Evolutionary conservation across 495 filamentous ascomycete species (phyloP).

Genomic region (Hypomontagnella submonticulosa): DNA sequence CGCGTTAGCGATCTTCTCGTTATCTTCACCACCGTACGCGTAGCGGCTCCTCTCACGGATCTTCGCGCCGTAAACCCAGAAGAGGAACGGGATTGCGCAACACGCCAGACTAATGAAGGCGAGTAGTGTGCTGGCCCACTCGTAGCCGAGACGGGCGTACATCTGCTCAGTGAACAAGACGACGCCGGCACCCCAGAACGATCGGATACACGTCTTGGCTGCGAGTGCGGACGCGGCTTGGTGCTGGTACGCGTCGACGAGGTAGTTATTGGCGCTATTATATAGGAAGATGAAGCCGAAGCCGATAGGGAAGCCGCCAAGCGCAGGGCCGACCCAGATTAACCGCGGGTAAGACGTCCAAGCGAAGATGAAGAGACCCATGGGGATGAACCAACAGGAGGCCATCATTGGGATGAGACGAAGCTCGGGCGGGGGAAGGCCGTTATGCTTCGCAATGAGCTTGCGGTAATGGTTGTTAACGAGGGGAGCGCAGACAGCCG

Average conservation of each 20-base stretch:
- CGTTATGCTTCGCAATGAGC: slow-evolving; percentile 66
- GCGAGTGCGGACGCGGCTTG: slow-evolving; percentile 88
- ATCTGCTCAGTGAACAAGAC: slow-evolving; percentile 86
- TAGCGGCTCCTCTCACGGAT: slow-evolving; percentile 74
- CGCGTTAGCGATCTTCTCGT: slow-evolving; percentile 45
- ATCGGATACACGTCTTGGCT: slow-evolving; percentile 82
- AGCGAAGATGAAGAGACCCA: slow-evolving; percentile 85
- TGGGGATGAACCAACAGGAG: slow-evolving; percentile 80
- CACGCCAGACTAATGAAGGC: slow-evolving; percentile 77
- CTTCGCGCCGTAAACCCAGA: slow-evolving; percentile 76
- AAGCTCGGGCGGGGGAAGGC: slow-evolving; percentile 77
- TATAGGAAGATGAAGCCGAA: slow-evolving; percentile 91
- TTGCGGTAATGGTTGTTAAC: slow-evolving; percentile 83
- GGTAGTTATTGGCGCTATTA: slow-evolving; percentile 83
- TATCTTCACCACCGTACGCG: slow-evolving; percentile 67
- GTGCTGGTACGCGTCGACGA: slow-evolving; percentile 84
- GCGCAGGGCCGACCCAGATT: slow-evolving; percentile 74
- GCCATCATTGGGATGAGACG: slow-evolving; percentile 88
- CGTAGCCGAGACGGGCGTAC: slow-evolving; percentile 75
- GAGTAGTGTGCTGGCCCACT: slow-evolving; percentile 79
- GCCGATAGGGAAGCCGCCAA: slow-evolving; percentile 80
- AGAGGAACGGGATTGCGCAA: slow-evolving; percentile 79
- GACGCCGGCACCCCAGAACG: slow-evolving; percentile 79
- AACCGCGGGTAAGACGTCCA: slow-evolving; percentile 77
- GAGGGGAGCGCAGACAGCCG: slow-evolving; percentile 72